Evolutionary conservation across 257 asterid genomes (phyloP).

Genomic region (Thymus mandschuricus): DNA sequence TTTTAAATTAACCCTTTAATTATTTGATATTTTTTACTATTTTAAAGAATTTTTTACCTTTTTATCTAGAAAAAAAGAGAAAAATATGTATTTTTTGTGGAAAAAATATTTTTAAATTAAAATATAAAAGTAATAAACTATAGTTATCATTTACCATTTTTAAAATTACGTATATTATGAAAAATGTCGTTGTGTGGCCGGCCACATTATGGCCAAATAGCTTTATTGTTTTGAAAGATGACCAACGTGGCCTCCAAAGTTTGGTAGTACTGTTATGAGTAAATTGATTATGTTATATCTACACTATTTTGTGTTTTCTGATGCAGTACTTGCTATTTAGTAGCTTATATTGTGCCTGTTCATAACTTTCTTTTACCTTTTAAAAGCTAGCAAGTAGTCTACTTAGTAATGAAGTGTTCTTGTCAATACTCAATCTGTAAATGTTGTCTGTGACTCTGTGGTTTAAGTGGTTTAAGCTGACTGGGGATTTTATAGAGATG

Average conservation of each 20-base stretch:
- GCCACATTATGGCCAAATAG: no score
- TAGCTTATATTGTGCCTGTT: neutral
- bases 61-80: no score
- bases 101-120: no score
- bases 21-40: no score
- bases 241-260: neutral
- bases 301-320: neutral
- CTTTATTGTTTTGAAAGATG: neutral
- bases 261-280: neutral
- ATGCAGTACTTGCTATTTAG: neutral
- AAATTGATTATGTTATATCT: neutral
- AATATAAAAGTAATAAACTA: no score
- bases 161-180: no score
- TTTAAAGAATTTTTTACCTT: no score
- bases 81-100: no score
- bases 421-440: constrained; percentile 3
- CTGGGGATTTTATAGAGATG: no score
- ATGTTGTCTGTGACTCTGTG: neutral
- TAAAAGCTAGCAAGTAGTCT: neutral
- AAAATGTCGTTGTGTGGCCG: no score
- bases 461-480: neutral
- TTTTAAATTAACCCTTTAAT: no score
- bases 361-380: neutral
- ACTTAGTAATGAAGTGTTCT: neutral
- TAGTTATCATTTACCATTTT: no score